phyloP scores from a whole-genome alignment of 2,329 filamentous ascomycete genomes.

The Cladosporium sp. region DNA sequence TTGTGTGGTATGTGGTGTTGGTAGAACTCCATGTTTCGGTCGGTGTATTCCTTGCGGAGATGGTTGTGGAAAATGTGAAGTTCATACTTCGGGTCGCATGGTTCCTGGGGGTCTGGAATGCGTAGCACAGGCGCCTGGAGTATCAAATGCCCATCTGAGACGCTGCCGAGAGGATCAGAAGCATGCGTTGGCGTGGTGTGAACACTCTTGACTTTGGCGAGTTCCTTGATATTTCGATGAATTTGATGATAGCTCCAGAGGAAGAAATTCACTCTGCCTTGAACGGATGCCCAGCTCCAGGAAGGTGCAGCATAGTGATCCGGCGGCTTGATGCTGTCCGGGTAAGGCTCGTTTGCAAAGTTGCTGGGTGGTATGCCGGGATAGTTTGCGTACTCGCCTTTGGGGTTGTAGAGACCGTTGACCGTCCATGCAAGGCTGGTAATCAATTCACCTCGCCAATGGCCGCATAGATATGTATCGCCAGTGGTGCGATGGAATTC shows the following conservation, averaged over 20 bases:
- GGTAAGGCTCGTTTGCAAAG: not conserved
- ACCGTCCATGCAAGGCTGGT: not conserved
- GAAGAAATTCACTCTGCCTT: not conserved
- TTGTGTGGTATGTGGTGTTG: constrained; percentile 9
- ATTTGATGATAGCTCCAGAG: not conserved
- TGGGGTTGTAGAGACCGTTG: not conserved
- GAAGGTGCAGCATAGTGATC: constrained; percentile 11
- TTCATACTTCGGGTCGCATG: not conserved
- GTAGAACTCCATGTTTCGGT: not conserved
- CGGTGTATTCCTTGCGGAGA: not conserved
- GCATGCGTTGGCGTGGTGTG: not conserved
- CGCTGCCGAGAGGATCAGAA: not conserved
- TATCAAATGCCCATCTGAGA: not conserved
- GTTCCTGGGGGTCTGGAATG: not conserved
- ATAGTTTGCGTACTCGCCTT: not conserved
- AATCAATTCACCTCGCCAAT: constrained; percentile 1
- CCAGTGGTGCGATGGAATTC: not conserved
- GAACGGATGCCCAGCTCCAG: constrained; percentile 14
- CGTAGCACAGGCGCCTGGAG: not conserved
- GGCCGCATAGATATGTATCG: not conserved
- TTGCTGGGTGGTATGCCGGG: not conserved
- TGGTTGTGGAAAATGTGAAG: not conserved
- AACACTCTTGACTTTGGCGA: constrained; percentile 1
- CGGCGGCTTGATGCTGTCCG: not conserved
- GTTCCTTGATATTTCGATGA: not conserved